A percentile compares a stretch with the other conserved stretches of the same genome.
Evolutionary conservation across 331 rosid genomes (phyloP).

Genomic region (Rhamnella rubrinervis): DNA sequence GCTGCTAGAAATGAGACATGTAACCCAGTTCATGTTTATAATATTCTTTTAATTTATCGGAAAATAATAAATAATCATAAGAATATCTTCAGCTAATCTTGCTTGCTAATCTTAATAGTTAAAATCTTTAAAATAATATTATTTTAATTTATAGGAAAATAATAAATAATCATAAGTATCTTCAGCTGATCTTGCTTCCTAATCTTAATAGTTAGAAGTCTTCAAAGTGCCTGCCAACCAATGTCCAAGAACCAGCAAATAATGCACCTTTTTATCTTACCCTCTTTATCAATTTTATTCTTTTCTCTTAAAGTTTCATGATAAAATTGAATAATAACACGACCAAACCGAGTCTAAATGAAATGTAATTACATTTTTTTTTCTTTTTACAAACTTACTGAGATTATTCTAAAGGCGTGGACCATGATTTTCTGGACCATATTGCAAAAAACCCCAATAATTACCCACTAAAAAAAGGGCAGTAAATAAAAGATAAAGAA

Average conservation of each 20-base stretch:
- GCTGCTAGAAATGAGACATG: conserved; percentile 11
- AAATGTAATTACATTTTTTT: no score
- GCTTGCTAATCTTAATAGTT: background rate
- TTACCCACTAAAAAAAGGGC: conserved; percentile 16
- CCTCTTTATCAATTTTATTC: no score
- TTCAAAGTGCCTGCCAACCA: background rate
- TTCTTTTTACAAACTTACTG: no score
- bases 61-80: background rate
- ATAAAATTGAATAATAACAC: no score
- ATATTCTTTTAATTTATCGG: background rate
- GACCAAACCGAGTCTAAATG: no score
- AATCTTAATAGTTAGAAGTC: background rate
- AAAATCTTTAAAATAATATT: background rate
- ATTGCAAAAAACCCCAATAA: conserved; percentile 8
- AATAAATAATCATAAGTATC: background rate
- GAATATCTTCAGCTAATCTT: background rate
- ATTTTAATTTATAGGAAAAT: background rate
- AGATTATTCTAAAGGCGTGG: background rate
- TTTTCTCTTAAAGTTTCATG: no score
- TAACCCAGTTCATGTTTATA: conserved; percentile 2
- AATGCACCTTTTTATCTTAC: background rate
- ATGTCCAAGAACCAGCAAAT: conserved; percentile 9
- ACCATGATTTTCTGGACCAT: conserved; percentile 13
- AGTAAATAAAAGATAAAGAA: conserved; percentile 7
- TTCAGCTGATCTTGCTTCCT: background rate